A percentile compares a stretch with the other conserved stretches of the same genome.
phyloP scores from a whole-genome alignment of 2,329 filamentous ascomycete species.

The Teratosphaeria pseudoeucalypti region DNA sequence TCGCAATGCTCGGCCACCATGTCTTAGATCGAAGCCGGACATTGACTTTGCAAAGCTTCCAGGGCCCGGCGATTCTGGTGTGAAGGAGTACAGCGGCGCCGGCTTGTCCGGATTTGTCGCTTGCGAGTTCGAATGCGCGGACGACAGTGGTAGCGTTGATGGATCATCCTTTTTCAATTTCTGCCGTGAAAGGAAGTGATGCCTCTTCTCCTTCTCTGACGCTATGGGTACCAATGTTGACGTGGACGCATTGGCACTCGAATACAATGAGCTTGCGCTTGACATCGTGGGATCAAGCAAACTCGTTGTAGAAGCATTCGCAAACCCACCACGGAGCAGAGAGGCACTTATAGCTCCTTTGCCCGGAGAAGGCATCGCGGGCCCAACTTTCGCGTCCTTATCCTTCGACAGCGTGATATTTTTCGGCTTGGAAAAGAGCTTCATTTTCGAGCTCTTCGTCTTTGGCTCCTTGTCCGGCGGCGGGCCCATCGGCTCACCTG shows the following conservation, averaged over 20 bases:
- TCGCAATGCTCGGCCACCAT: constrained; percentile 63
- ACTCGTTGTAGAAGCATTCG: constrained; percentile 61
- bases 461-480: constrained; percentile 48
- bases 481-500: constrained; percentile 5
- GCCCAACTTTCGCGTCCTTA: constrained; percentile 51
- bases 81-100: constrained; percentile 69
- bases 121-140: constrained; percentile 64
- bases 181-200: constrained; percentile 68
- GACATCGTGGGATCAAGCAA: constrained; percentile 49
- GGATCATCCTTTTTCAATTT: constrained; percentile 58
- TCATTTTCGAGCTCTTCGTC: constrained; percentile 64
- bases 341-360: constrained; percentile 39
- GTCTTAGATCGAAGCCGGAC: constrained; percentile 66
- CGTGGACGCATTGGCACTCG: constrained; percentile 62
- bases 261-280: constrained; percentile 55
- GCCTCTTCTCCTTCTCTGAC: constrained; percentile 58
- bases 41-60: constrained; percentile 70
- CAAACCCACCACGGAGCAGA: constrained; percentile 51
- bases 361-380: constrained; percentile 57
- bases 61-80: constrained; percentile 61
- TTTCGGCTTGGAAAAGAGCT: constrained; percentile 68
- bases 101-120: constrained; percentile 66
- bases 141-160: constrained; percentile 58
- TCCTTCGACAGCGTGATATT: constrained; percentile 63
- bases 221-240: constrained; percentile 59